A percentile compares a stretch with the other conserved stretches of the same genome.
Evolutionary conservation across 75 land plant genomes (phyloP).

Genomic region (Azolla pinnata): DNA sequence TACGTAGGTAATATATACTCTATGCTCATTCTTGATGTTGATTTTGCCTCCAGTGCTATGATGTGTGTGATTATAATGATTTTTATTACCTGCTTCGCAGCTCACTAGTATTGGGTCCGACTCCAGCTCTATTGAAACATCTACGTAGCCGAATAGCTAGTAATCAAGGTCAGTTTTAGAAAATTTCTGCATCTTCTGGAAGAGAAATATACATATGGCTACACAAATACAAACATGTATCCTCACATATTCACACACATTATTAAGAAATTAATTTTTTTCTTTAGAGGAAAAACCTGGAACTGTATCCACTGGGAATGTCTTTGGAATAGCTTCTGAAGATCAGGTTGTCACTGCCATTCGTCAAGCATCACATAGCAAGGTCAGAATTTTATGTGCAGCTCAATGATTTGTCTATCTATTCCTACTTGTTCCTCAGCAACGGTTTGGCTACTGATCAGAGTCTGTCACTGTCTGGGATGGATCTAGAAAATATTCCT

Average conservation of each 20-base stretch:
- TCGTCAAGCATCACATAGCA: conserved; percentile 68
- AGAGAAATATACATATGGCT: too few species aligned
- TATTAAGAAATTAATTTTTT: background rate
- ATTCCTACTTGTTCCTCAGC: background rate
- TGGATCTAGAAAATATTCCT: conserved; percentile 53
- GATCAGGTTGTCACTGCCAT: conserved; percentile 57
- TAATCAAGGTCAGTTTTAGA: conserved; percentile 33
- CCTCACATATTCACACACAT: too few species aligned
- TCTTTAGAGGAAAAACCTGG: conserved; percentile 19
- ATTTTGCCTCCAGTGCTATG: background rate
- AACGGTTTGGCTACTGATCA: conserved; percentile 18
- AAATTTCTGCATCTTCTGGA: background rate
- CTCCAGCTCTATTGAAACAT: conserved; percentile 60
- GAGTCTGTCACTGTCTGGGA: conserved; percentile 53
- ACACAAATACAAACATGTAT: too few species aligned
- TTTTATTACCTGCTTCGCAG: conserved; percentile 25
- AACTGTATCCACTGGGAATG: conserved; percentile 26
- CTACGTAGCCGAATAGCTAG: conserved; percentile 57
- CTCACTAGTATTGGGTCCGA: conserved; percentile 73
- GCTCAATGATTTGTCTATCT: background rate
- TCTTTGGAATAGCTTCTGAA: conserved; percentile 31
- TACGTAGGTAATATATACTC: conserved; percentile 48
- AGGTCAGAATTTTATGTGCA: conserved; percentile 46
- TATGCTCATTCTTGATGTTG: background rate
- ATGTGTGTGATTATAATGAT: background rate